Base-by-base conservation (phyloP, 805 yeast genomes). In the Kazachstania psychrophila region DNA sequence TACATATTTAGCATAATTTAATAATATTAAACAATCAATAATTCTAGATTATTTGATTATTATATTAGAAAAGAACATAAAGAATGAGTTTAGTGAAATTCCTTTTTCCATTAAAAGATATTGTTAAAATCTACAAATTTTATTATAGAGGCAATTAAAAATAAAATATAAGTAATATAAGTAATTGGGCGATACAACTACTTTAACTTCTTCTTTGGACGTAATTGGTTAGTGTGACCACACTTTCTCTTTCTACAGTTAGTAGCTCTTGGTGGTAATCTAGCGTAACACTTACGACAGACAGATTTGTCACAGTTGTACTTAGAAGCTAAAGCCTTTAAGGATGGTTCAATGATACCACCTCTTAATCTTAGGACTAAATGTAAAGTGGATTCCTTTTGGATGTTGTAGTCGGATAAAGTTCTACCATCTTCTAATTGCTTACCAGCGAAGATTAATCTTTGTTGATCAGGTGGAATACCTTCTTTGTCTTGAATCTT, bases 171-270 rank as follows among this genome's bases (percentile, higher is more conserved):
- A 23, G 34, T 28, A 29, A 38, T 17, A n/a, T 28, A 23, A 27
- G 22, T 22, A 28, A 28, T 16, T 23, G 28, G 12, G 34, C 37
- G 38, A 38, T 36, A 28, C 65, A 72, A 68, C 72, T 74, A 88
- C 79, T 88, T 87, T 70, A 86, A 79, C 88, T 89, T 89, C 94
- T 89, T 89, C 94, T 89, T 92, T 75, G 97, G 97, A 79, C 98
- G 87, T 73, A 92, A 85, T 79, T 92, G 98, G 81, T 92, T 92
- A 70, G 96, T 78, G 94, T 92, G 98, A 67, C 98, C 98, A 76
- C 98, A 92, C 82, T 92, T 92, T 86, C 96, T 87, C 97, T 92
- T 92, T 79, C 98, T 87, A 82, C 98, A 92, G 96, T 92, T 92
- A 73, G 97, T 92, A 62, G 98, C 98, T 84, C 97, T 94, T 74